Conservation (phyloP, 345 rosid genomes). For the Combretum micranthum region DNA sequence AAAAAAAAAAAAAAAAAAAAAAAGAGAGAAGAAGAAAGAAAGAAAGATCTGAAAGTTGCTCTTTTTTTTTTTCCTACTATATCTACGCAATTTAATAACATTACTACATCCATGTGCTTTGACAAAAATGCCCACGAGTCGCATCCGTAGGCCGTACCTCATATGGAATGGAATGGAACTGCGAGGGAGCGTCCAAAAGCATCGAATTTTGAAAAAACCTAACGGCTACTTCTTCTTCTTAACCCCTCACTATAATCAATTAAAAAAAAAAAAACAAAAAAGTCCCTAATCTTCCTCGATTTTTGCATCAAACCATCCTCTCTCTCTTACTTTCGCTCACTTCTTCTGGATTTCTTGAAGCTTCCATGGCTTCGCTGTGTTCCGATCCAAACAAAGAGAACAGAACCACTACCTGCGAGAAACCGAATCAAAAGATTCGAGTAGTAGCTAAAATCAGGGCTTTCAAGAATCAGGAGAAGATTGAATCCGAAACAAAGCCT, state of each 20-base stretch:
- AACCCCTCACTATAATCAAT: slow-evolving; percentile 9
- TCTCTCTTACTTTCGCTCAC: not conserved
- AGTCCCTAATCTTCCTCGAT: slow-evolving; percentile 16
- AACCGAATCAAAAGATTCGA: slow-evolving; percentile 23
- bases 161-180: no score
- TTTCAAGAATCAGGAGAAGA: slow-evolving; percentile 18
- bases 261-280: not conserved
- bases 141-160: no score
- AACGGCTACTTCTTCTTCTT: slow-evolving; percentile 3
- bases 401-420: not conserved
- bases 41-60: no score
- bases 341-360: not conserved
- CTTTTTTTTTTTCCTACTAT: no score
- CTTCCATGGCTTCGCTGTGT: slow-evolving; percentile 11
- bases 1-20: no score
- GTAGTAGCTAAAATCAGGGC: slow-evolving; percentile 59
- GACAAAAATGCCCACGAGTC: no score
- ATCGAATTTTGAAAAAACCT: not conserved
- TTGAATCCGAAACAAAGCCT: not conserved
- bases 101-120: no score
- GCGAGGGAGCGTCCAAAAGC: no score
- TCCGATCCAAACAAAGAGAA: not conserved
- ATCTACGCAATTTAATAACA: no score
- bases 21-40: no score
- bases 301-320: not conserved